These are phyloP conservation scores for Microbotryum saponariae DNA, from an alignment of 1,284 basidiomycete species.

Conservation along the genomic window DNA sequence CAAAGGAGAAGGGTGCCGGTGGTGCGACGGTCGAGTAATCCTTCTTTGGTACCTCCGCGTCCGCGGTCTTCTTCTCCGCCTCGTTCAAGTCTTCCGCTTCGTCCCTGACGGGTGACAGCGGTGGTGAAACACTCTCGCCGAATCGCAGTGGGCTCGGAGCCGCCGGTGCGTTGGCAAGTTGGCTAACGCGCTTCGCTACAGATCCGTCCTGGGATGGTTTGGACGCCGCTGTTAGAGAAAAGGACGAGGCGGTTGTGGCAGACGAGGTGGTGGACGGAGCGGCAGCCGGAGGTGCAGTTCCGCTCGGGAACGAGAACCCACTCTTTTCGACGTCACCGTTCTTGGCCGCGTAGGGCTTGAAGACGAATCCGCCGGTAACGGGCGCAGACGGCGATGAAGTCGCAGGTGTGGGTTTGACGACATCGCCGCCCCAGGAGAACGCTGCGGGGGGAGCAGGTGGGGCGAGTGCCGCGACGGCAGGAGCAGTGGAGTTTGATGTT, in stretches of 20 bases:
- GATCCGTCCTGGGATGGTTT: conserved; percentile 2
- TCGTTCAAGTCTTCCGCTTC: neutral
- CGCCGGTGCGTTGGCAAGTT: conserved; percentile 22
- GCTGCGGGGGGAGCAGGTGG: conserved; percentile 31
- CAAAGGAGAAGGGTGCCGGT: conserved; percentile 21
- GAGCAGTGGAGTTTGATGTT: neutral
- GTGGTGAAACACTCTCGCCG: conserved; percentile 25
- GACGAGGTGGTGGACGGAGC: conserved; percentile 1
- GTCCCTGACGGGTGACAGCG: conserved; percentile 5
- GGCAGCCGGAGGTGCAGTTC: neutral
- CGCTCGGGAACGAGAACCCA: conserved; percentile 30
- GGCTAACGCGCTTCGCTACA: conserved; percentile 15
- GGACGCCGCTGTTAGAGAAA: neutral
- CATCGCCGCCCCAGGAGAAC: conserved; percentile 31
- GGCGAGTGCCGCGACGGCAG: conserved; percentile 1
- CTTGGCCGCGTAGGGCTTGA: conserved; percentile 23
- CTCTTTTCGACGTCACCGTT: conserved; percentile 30
- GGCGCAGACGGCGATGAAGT: conserved; percentile 10
- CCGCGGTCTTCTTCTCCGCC: neutral
- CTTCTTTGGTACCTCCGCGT: neutral
- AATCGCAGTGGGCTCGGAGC: conserved; percentile 27
- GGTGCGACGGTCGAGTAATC: neutral
- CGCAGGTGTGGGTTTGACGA: conserved; percentile 25
- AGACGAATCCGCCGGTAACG: conserved; percentile 31
- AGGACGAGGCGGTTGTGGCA: neutral